Base-by-base conservation (phyloP, 495 filamentous ascomycete species). In the Parmelia sp. region DNA sequence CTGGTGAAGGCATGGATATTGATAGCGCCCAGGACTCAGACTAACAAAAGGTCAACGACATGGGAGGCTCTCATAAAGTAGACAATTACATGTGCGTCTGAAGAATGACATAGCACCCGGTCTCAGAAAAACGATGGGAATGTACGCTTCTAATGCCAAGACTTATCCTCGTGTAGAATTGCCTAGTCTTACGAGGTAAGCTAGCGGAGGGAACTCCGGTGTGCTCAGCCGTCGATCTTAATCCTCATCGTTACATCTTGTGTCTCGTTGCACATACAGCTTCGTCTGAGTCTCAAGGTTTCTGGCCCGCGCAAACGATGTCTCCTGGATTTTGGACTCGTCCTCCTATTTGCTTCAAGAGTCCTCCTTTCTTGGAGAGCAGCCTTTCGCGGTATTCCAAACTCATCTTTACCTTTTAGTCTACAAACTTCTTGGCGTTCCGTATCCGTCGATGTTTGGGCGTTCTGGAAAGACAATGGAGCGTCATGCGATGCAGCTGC, bases 361-460 rank as follows among this genome's bases (percentile, higher is more conserved):
- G 12, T 29, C 25, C 14, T 4, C 23, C 12, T 17, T n/a, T 29
- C 47, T 51, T 29, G 23, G 29, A 0, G 12, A 17, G 15, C 11
- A 51, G 15, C 9, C 19, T 1, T 19, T 9, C 5, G 27, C 27
- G 12, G 19, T 19, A 5, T 27, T 53, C 2, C 27, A 31, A 15
- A 17, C 3, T 53, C 27, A n/a, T 31, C 2, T 33, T 33, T 19
- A 25, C 27, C 49, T 31, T 53, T 53, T 27, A 53, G 49, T 53
- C 49, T 23, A 27, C 19, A 0, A 4, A 12, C 23, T n/a, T 23
- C 25, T 39, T 3, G 21, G 36, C 35, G 17, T 59, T 39, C 36
- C 40, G 31, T 59, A 25, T 59, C 57, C 57, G 31, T 59, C 23
- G 35, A 59, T 31, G 21, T 33, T 55, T 55, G 47, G 25, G 11